These are phyloP conservation scores for Paramecium octaurelia DNA, from an alignment of 73 alveolate species.

Conservation along the genomic window DNA sequence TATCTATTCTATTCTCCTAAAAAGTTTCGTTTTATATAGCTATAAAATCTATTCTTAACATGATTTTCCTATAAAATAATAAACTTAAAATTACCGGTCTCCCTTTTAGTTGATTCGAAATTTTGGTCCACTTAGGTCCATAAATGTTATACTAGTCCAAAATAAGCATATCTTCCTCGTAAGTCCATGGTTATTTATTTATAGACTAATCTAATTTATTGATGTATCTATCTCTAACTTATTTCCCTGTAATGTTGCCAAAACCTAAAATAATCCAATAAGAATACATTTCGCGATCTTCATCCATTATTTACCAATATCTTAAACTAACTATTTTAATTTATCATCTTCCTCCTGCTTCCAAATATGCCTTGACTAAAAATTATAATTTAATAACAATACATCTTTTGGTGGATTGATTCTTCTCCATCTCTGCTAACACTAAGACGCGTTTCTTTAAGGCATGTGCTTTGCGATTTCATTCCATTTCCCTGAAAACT, in stretches of 20 bases:
- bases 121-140: conserved; percentile 59
- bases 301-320: conserved; percentile 56
- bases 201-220: conserved; percentile 93
- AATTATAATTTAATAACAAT: neutral
- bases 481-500: conserved; percentile 41
- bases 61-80: conserved; percentile 20
- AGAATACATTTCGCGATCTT: conserved; percentile 23
- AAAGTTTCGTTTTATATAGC: neutral
- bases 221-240: conserved; percentile 94
- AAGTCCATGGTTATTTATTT: conserved; percentile 86
- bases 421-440: conserved; percentile 58
- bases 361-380: conserved; percentile 42
- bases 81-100: conserved; percentile 67
- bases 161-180: conserved; percentile 76
- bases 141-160: neutral
- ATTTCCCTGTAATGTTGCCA: conserved; percentile 73
- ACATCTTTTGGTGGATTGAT: conserved; percentile 47
- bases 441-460: conserved; percentile 55
- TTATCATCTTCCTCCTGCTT: conserved; percentile 40
- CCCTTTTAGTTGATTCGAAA: conserved; percentile 65
- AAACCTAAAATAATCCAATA: conserved; percentile 38
- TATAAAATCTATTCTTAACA: conserved; percentile 43
- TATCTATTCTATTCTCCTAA: conserved; percentile 9
- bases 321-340: neutral
- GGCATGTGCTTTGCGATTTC: conserved; percentile 57